These are phyloP conservation scores for Pharus latifolius DNA, from an alignment of 176 grass and related monocot species.

Conservation along the genomic window DNA sequence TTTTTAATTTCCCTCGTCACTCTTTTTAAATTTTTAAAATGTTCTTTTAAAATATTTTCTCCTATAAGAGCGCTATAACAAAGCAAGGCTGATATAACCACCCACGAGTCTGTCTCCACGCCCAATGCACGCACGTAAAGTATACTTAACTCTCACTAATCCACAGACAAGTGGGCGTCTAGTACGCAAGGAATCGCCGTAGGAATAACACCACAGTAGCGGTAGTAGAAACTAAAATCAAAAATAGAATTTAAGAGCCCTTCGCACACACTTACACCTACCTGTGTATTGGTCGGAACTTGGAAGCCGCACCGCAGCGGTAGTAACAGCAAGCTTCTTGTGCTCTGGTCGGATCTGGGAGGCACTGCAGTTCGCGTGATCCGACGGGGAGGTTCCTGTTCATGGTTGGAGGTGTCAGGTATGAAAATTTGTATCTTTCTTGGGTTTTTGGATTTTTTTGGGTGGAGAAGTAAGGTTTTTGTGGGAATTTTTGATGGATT, in stretches of 20 bases:
- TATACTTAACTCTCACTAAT: neutral
- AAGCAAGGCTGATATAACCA: no score
- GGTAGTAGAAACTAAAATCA: neutral
- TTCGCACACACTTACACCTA: neutral
- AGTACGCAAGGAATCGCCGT: constrained; percentile 21
- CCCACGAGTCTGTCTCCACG: no score
- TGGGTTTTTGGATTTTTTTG: neutral
- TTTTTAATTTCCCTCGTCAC: no score
- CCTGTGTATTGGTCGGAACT: no score
- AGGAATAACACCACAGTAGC: neutral
- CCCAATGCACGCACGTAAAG: neutral
- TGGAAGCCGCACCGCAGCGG: neutral
- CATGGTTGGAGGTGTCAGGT: constrained; percentile 34
- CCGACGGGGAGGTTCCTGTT: no score
- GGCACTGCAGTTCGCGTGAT: no score
- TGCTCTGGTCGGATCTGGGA: no score
- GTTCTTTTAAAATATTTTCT: no score
- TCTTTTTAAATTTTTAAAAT: no score
- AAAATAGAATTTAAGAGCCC: constrained; percentile 5
- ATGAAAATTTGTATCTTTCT: neutral
- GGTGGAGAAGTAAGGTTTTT: neutral
- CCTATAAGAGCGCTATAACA: no score
- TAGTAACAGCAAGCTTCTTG: no score
- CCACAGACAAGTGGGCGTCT: neutral
- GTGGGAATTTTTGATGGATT: neutral